Evolutionary conservation across 2,329 filamentous ascomycete genomes (phyloP).

Genomic region (Aureobasidium sp.): DNA sequence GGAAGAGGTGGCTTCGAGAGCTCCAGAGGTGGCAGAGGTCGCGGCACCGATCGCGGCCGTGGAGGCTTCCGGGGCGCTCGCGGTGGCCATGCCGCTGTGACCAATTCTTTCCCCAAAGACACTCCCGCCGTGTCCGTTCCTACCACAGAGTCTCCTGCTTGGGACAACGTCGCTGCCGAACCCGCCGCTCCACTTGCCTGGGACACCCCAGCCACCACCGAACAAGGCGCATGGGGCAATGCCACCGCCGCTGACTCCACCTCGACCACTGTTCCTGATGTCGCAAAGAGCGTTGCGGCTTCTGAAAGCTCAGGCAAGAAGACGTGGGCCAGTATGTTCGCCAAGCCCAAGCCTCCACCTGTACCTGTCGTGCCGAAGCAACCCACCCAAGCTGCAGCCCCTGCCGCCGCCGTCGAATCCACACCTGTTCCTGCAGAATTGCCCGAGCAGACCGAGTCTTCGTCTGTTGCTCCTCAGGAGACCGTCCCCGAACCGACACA

Average conservation of each 20-base stretch:
- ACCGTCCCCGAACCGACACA: constrained; percentile 18
- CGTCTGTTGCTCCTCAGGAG: constrained; percentile 18
- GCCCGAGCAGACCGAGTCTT: constrained; percentile 22
- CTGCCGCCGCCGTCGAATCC: neutral
- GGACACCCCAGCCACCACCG: constrained; percentile 19
- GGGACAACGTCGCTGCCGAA: constrained; percentile 39
- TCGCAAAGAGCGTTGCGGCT: constrained; percentile 25
- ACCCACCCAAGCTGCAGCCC: constrained; percentile 21
- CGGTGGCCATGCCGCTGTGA: constrained; percentile 49
- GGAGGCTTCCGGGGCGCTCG: constrained; percentile 49
- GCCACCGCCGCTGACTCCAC: constrained; percentile 18
- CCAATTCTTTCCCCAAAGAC: constrained; percentile 54
- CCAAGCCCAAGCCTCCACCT: constrained; percentile 39
- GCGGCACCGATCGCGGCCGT: constrained; percentile 50
- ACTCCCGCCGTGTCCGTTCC: constrained; percentile 47
- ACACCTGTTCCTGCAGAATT: constrained; percentile 22
- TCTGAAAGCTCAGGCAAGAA: constrained; percentile 36
- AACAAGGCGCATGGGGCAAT: constrained; percentile 37
- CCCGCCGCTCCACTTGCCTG: constrained; percentile 25
- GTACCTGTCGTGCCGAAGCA: constrained; percentile 32
- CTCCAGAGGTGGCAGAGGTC: constrained; percentile 53
- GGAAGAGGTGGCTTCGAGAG: constrained; percentile 39
- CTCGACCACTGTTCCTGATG: constrained; percentile 24
- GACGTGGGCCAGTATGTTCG: constrained; percentile 47
- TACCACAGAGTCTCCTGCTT: constrained; percentile 59